Base-by-base conservation (phyloP, 1,139 yeast species). In the Kurtzmaniella quercitrusa region DNA sequence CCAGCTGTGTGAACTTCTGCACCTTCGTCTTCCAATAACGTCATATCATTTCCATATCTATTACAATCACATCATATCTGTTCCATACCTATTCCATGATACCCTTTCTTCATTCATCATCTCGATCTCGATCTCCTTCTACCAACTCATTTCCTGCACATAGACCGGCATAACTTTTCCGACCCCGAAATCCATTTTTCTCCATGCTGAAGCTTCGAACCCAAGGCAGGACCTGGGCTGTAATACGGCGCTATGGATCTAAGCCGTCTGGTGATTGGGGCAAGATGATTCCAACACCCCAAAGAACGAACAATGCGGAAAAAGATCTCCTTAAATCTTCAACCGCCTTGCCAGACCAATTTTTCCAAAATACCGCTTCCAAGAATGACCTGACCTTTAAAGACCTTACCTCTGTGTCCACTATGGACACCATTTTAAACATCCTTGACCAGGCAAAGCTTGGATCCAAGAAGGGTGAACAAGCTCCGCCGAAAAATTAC, bases 191-290 rank as follows among this genome's bases (percentile, higher is more conserved):
- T 6, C n/a, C 31, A 5, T 10, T 27, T 27, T 27, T 27, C n/a
- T 11, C 12, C 31, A 27, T 27, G 31, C 14, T 27, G 31, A 27
- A 27, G 31, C 31, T 27, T 10, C 31, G 31, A 11, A 27, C 31
- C 31, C 31, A 27, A 5, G 31, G 31, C 31, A 5, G 31, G 31
- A 27, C 31, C 31, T 27, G 12, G 31, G 31, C 31, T 12, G 31
- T 10, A 43, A 47, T 38, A 53, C 49, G 31, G 36, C 50, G 8
- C 41, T 50, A 9, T 50, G 51, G 34, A 44, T 47, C 14, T 45
- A 48, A 16, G 49, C 56, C n/a, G 46, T 53, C 34, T 45, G 45
- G 29, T 47, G 56, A 15, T 55, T 56, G 60, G 54, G 52, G 38
- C 49, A 44, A 25, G 49, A 55, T n/a, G 41, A 11, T n/a, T 5